Percentiles rank a stretch among this genome's conserved stretches.
phyloP scores from a whole-genome alignment of 2,329 filamentous ascomycete species.

The Exophiala dermatitidis region DNA sequence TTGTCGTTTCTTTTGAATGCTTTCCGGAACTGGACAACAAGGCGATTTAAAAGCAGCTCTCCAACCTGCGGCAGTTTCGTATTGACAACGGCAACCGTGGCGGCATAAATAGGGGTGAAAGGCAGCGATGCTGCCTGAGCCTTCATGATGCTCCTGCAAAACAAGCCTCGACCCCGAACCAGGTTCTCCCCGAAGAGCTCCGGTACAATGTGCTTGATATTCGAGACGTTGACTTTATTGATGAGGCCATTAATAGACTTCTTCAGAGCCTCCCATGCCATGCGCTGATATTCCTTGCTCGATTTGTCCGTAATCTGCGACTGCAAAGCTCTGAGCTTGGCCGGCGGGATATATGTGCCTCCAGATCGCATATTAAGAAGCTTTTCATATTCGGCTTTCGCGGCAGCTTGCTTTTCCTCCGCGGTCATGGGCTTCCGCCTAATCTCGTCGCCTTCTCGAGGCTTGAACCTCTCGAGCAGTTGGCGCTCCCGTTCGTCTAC shows the following conservation, averaged over 20 bases:
- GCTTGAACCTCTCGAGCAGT: slow-evolving; percentile 47
- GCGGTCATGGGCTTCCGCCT: slow-evolving; percentile 53
- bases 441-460: slow-evolving; percentile 44
- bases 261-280: slow-evolving; percentile 98
- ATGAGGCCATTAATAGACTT: slow-evolving; percentile 98
- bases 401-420: slow-evolving; percentile 78
- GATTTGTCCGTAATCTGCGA: slow-evolving; percentile 94
- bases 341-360: slow-evolving; percentile 92
- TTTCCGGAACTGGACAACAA: slow-evolving; percentile 90
- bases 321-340: slow-evolving; percentile 81
- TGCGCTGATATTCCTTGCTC: slow-evolving; percentile 94
- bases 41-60: slow-evolving; percentile 74
- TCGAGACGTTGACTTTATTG: slow-evolving; percentile 97
- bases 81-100: slow-evolving; percentile 94
- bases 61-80: slow-evolving; percentile 94
- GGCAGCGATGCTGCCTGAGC: slow-evolving; percentile 91
- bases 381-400: slow-evolving; percentile 90
- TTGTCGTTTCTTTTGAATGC: slow-evolving; percentile 96
- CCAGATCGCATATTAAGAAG: slow-evolving; percentile 87
- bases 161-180: slow-evolving; percentile 80
- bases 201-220: slow-evolving; percentile 95
- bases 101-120: slow-evolving; percentile 92
- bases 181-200: slow-evolving; percentile 95
- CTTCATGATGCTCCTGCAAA: slow-evolving; percentile 97
- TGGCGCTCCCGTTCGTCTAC: slow-evolving; percentile 45